These are phyloP conservation scores for Chloranthus sessilifolius DNA, from an alignment of 164 flowering plant genomes.

Conservation along the genomic window DNA sequence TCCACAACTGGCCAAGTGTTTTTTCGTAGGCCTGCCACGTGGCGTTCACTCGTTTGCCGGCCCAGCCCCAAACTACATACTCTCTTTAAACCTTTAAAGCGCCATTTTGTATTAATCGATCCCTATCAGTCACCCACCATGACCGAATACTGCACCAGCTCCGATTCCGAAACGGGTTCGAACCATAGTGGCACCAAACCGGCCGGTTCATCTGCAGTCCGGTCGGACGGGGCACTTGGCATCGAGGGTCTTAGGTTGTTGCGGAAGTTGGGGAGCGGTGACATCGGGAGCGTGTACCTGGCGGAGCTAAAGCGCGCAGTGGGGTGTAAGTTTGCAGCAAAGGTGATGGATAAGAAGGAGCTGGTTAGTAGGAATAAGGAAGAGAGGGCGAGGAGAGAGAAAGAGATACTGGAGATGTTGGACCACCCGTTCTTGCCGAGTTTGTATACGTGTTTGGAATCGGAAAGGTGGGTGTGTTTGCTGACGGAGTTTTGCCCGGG, in stretches of 20 bases:
- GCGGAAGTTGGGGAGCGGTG: constrained; percentile 67
- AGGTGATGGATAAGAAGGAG: constrained; percentile 74
- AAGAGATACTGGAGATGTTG: constrained; percentile 51
- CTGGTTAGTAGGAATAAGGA: constrained; percentile 50
- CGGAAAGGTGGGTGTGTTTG: constrained; percentile 49
- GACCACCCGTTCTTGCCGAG: constrained; percentile 81
- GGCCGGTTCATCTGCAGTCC: too few relatives aligned
- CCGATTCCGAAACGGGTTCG: too few relatives aligned
- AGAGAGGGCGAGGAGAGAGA: constrained; percentile 56
- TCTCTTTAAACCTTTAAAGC: too few relatives aligned
- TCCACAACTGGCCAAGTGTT: too few relatives aligned
- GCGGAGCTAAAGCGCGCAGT: constrained; percentile 37
- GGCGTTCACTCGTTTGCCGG: too few relatives aligned
- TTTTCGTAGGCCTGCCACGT: too few relatives aligned
- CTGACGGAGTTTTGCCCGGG: constrained; percentile 84
- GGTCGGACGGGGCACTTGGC: constrained; percentile 21
- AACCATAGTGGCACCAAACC: too few relatives aligned
- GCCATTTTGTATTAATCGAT: too few relatives aligned
- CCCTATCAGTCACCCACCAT: too few relatives aligned
- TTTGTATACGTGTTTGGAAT: constrained; percentile 49
- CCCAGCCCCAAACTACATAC: too few relatives aligned
- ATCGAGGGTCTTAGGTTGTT: constrained; percentile 53
- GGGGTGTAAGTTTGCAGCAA: constrained; percentile 48
- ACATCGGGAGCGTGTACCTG: constrained; percentile 75
- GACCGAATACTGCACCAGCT: too few relatives aligned